Evolutionary conservation across 2,329 filamentous ascomycete genomes (phyloP), one percentile per base, ranked within the genome.

Genomic region (Aphanoascus verrucosus): DNA sequence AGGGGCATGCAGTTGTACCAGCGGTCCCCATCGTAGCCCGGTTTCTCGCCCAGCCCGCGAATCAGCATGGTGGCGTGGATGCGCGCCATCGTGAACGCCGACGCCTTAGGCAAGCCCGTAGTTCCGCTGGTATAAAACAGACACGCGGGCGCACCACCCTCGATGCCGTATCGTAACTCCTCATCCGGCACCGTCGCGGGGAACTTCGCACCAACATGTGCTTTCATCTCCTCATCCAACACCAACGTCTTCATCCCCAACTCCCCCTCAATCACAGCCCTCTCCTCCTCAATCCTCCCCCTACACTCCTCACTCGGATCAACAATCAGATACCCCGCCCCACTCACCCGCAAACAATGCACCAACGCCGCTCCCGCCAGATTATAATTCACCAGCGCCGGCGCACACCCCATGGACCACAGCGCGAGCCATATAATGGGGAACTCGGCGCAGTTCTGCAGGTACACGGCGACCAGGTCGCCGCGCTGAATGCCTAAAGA

Each of bases 1-100:
- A 87, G 70, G 0, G 80, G 85, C 85, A 89, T 89, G 66, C 83
- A 86, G 63, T 82, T 78, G 63, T 88, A 89, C 77, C 82, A 88
- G 23, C 82, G 72, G 64, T 87, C 82, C 1, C 66, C 65, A 7
- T 53, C 59, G 0, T 65, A 63, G 1, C 65, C 65, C 0, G 55
- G 58, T 7, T 53, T 61, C 34, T 68, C 64, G 7, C 56, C 51
- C 46, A 68, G 60, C 5, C 63, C 58, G 1, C 73, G 69, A 1
- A 69, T 60, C 11, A 61, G 60, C 1, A 69, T 66, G 7, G 73
- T 58, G 0, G 59, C 62, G 46, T 72, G 72, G 5, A 76, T 63
- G 43, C 77, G 73, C 1, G 71, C 67, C 7, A 77, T 74, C 15
- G 79, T 79, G 59, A 86, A 81, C 0, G 76, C 66, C 59, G 82